phyloP scores from a whole-genome alignment of 139 green algal species.

The Tetraselmis chui region DNA sequence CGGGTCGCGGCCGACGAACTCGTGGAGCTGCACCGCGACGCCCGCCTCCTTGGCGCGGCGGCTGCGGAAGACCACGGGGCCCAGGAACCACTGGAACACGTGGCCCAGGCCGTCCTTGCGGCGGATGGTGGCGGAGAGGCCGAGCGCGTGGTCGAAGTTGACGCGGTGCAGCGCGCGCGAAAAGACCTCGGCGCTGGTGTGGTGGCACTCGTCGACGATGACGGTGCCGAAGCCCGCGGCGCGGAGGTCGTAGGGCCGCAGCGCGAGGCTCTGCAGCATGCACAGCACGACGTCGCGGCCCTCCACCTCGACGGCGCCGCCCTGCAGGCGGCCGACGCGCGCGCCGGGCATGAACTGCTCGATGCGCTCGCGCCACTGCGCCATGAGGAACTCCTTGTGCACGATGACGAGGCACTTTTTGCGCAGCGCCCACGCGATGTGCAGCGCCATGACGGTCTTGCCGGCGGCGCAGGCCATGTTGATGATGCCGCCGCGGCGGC shows the following conservation, averaged over 20 bases:
- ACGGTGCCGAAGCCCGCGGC: slow-evolving; percentile 7
- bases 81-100: slow-evolving; percentile 15
- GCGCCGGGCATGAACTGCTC: slow-evolving; percentile 14
- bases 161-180: slow-evolving; percentile 10
- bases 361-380: slow-evolving; percentile 23
- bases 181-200: slow-evolving; percentile 19
- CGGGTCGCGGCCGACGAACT: background rate
- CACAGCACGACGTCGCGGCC: slow-evolving; percentile 18
- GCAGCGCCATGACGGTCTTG: slow-evolving; percentile 19
- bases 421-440: slow-evolving; percentile 1
- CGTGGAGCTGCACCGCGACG: background rate
- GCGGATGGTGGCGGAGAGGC: slow-evolving; percentile 15
- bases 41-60: background rate
- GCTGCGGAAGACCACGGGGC: slow-evolving; percentile 13
- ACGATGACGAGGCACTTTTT: slow-evolving; percentile 18
- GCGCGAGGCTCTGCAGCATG: slow-evolving; percentile 17
- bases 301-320: slow-evolving; percentile 9
- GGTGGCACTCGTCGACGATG: slow-evolving; percentile 25
- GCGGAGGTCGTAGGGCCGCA: slow-evolving; percentile 9
- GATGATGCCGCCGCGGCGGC: slow-evolving; percentile 18
- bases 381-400: slow-evolving; percentile 27
- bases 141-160: slow-evolving; percentile 15
- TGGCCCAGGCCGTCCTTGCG: slow-evolving; percentile 26
- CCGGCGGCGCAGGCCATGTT: slow-evolving; percentile 12
- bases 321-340: slow-evolving; percentile 13